phyloP scores from a whole-genome alignment of 176 grass and related monocot species.

The Raddia distichophylla region DNA sequence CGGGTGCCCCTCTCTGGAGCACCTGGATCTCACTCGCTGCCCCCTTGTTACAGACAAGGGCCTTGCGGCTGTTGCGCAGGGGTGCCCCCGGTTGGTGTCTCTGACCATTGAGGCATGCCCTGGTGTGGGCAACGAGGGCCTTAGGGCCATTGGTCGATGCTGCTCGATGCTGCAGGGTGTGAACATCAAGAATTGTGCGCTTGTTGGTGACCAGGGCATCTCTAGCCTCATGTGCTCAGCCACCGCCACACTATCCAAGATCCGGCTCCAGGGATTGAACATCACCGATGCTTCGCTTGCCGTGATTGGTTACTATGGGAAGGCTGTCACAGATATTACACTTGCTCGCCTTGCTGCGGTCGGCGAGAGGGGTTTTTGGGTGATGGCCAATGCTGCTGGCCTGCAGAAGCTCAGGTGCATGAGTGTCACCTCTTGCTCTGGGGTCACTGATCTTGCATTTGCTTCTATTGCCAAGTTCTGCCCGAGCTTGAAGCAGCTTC shows the following conservation, averaged over 20 bases:
- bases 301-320: conserved; percentile 85
- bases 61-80: conserved; percentile 57
- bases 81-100: conserved; percentile 75
- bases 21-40: conserved; percentile 68
- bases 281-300: conserved; percentile 83
- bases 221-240: conserved; percentile 70
- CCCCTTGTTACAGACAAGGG: conserved; percentile 84
- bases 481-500: conserved; percentile 67
- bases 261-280: conserved; percentile 79
- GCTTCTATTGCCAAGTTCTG: conserved; percentile 82
- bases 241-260: conserved; percentile 60
- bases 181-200: conserved; percentile 71
- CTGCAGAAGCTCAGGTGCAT: conserved; percentile 82
- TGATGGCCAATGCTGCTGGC: conserved; percentile 91
- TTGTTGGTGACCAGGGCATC: conserved; percentile 73
- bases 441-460: conserved; percentile 79
- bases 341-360: conserved; percentile 61
- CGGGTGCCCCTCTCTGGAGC: conserved; percentile 75
- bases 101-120: conserved; percentile 68
- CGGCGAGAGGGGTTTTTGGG: conserved; percentile 90
- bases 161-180: conserved; percentile 67
- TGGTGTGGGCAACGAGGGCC: conserved; percentile 59
- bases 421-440: conserved; percentile 70
- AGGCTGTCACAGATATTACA: conserved; percentile 66
- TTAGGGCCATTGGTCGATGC: conserved; percentile 62